These are phyloP conservation scores for Paracoccidioides lutzii DNA, from an alignment of 2,329 filamentous ascomycete genomes.

Conservation along the genomic window DNA sequence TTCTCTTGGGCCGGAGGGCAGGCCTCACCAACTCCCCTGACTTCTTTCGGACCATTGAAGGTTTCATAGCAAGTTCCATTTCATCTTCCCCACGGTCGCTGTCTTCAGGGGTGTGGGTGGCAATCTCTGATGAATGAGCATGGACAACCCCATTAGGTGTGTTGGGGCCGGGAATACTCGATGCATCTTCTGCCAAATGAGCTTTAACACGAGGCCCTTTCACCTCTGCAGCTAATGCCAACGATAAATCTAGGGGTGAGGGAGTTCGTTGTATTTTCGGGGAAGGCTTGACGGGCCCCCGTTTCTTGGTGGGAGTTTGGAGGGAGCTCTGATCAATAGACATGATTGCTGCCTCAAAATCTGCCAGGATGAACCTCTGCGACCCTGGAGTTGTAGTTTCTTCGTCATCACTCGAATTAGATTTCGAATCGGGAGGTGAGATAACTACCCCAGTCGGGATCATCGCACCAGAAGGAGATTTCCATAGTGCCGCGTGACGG, in stretches of 20 bases:
- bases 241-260: background rate
- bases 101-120: conserved; percentile 24
- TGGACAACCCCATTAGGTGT: conserved; percentile 1
- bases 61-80: conserved; percentile 50
- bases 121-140: conserved; percentile 15
- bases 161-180: background rate
- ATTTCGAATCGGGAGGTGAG: conserved; percentile 76
- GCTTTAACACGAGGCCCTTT: background rate
- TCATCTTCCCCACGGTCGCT: conserved; percentile 46
- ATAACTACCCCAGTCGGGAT: conserved; percentile 79
- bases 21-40: conserved; percentile 93
- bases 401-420: conserved; percentile 76
- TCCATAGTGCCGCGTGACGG: conserved; percentile 39
- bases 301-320: conserved; percentile 14
- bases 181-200: background rate
- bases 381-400: conserved; percentile 34
- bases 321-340: conserved; percentile 45
- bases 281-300: conserved; percentile 6
- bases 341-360: conserved; percentile 71
- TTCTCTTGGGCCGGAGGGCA: conserved; percentile 64
- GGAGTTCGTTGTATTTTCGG: conserved; percentile 7
- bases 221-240: conserved; percentile 1
- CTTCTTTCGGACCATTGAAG: conserved; percentile 95
- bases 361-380: conserved; percentile 40
- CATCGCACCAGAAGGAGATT: conserved; percentile 67